A percentile compares a stretch with the other conserved stretches of the same genome.
These are phyloP conservation scores for Trametes cingulata DNA, from an alignment of 768 basidiomycete genomes.

Conservation along the genomic window DNA sequence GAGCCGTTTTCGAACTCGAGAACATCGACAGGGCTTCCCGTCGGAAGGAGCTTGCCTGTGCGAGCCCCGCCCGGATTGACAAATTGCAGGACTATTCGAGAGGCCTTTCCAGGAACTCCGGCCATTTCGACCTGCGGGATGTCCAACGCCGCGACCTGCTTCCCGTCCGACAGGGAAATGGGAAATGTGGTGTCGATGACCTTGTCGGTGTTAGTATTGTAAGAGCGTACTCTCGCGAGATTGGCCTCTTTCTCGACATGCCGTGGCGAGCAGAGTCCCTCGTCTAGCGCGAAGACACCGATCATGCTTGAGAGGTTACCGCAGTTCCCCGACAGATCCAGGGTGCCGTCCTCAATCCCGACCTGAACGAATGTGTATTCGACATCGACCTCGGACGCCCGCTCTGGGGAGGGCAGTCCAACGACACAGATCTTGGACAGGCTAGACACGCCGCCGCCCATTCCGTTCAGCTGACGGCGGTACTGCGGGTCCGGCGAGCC, in stretches of 20 bases:
- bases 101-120: slow-evolving; percentile 67
- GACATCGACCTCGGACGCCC: slow-evolving; percentile 49
- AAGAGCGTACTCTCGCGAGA: slow-evolving; percentile 53
- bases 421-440: slow-evolving; percentile 76
- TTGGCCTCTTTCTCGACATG: slow-evolving; percentile 11
- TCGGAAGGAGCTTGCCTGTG: slow-evolving; percentile 71
- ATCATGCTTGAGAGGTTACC: slow-evolving; percentile 75
- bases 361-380: slow-evolving; percentile 71
- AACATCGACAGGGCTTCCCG: slow-evolving; percentile 49
- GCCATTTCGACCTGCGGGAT: slow-evolving; percentile 57
- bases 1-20: slow-evolving; percentile 31
- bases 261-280: slow-evolving; percentile 47
- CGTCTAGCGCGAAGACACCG: slow-evolving; percentile 72
- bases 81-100: slow-evolving; percentile 67
- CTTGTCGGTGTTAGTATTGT: slow-evolving; percentile 75
- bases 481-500: slow-evolving; percentile 76
- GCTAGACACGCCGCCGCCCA: slow-evolving; percentile 78
- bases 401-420: slow-evolving; percentile 47
- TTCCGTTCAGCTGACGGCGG: slow-evolving; percentile 74
- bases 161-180: slow-evolving; percentile 30
- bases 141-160: slow-evolving; percentile 41
- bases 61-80: slow-evolving; percentile 65
- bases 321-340: slow-evolving; percentile 77
- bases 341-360: slow-evolving; percentile 51
- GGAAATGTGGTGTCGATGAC: slow-evolving; percentile 71